Base-by-base conservation (phyloP, 768 basidiomycete genomes). In the Clavulina sp. region DNA sequence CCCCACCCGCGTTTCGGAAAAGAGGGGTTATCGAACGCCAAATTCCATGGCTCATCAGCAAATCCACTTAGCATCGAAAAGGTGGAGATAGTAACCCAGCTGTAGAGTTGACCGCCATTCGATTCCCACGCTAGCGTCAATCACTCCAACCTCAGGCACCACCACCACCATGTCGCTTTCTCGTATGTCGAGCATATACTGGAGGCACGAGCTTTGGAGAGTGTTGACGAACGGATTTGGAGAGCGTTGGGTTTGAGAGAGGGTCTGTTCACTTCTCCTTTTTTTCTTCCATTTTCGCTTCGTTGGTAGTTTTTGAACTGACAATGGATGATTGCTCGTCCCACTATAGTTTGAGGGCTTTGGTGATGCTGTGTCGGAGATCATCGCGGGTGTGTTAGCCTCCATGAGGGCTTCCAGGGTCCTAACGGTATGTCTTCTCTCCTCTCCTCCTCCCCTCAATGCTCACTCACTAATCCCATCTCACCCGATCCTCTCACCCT, bases 121-220 rank as follows among this genome's bases (percentile, higher is more conserved):
- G n/a, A n/a, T n/a, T n/a, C n/a, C n/a, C n/a, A n/a, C n/a, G n/a
- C n/a, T n/a, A n/a, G n/a, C n/a, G n/a, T n/a, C n/a, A n/a, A n/a
- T n/a, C n/a, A n/a, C n/a, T n/a, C n/a, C n/a, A n/a, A n/a, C n/a
- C n/a, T n/a, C n/a, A n/a, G n/a, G n/a, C n/a, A n/a, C n/a, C n/a
- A n/a, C 64, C 93, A 92, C 63, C 73, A 89, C 72, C 81, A 88
- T 7, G 70, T 91, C 48, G 84, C 78, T 4, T 87, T 86, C 57
- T 78, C 85, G 4, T 88, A 83, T 61, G 66, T 92, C 30, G 77
- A 85, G 47, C 71, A 75, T n/a, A 69, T 92, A 28, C 60, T 86
- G 23, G 66, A 70, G 33, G 29, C 33, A 7, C 64, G 68, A 0
- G 48, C 64, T 24, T 70, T 80, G 50, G 65, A 59, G 13, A 74